phyloP scores from a whole-genome alignment of 352 stramenopile species.

The Globisporangium iwayamae region DNA sequence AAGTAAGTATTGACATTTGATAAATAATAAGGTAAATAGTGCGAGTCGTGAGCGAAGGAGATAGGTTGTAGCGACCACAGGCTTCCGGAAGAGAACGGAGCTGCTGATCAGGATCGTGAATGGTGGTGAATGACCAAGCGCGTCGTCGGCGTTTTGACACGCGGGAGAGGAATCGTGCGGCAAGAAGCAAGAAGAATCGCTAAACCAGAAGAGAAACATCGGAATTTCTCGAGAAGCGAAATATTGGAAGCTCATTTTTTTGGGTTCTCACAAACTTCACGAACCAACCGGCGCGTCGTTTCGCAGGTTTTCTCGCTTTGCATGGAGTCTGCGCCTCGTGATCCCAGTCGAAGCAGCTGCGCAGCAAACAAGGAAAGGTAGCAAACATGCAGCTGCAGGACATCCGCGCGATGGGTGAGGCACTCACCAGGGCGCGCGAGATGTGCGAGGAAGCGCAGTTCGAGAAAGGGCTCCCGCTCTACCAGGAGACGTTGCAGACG shows the following conservation, averaged over 20 bases:
- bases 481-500: slow-evolving; percentile 49
- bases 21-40: slow-evolving; percentile 15
- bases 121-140: not conserved
- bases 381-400: slow-evolving; percentile 50
- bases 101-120: not conserved
- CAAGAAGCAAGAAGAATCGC: not conserved
- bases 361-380: slow-evolving; percentile 5
- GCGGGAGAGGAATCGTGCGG: not conserved
- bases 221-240: slow-evolving; percentile 6
- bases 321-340: not conserved
- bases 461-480: slow-evolving; percentile 57
- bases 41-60: not conserved
- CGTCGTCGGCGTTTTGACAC: not conserved
- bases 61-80: not conserved
- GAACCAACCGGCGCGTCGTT: not conserved
- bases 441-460: slow-evolving; percentile 64
- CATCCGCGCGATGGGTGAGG: slow-evolving; percentile 68
- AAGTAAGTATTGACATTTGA: slow-evolving; percentile 15
- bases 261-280: not conserved
- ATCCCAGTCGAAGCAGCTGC: not conserved
- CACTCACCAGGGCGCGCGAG: slow-evolving; percentile 51
- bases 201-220: slow-evolving; percentile 11
- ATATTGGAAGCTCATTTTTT: not conserved
- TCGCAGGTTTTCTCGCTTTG: not conserved
- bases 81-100: slow-evolving; percentile 9